Conservation (phyloP, 2,329 filamentous ascomycete genomes). For the Thermoascus crustaceus region DNA sequence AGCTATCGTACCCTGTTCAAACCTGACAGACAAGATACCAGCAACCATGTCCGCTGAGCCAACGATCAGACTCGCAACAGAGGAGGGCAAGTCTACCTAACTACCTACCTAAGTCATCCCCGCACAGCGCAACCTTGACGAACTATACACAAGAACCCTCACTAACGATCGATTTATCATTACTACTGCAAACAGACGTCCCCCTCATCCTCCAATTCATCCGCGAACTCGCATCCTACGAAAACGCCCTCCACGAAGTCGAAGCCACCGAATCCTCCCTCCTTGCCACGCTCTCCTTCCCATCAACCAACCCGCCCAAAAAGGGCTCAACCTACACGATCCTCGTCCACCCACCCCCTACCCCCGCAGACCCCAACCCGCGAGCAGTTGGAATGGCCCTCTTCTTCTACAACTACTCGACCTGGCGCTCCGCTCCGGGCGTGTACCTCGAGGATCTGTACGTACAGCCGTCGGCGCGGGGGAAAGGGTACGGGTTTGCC, state of each 20-base stretch:
- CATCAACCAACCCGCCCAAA: constrained; percentile 40
- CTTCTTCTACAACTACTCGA: constrained; percentile 94
- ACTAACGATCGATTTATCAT: constrained; percentile 4
- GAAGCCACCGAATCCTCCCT: constrained; percentile 72
- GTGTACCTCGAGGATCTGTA: constrained; percentile 95
- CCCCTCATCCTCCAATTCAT: constrained; percentile 74
- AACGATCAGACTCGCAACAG: constrained; percentile 33
- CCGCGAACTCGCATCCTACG: constrained; percentile 78
- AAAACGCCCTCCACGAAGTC: constrained; percentile 65
- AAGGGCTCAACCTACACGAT: constrained; percentile 65
- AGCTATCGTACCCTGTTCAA: neutral
- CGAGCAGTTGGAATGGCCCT: constrained; percentile 67
- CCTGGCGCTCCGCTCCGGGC: constrained; percentile 78
- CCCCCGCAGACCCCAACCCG: constrained; percentile 28
- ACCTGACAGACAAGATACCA: neutral
- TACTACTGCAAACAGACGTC: constrained; percentile 53
- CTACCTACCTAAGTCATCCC: neutral
- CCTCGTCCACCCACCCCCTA: constrained; percentile 50
- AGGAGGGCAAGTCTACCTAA: constrained; percentile 24
- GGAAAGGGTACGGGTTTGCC: constrained; percentile 69
- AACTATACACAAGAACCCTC: neutral
- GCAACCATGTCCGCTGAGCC: constrained; percentile 28
- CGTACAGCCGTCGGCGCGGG: constrained; percentile 61
- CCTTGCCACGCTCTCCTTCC: constrained; percentile 69
- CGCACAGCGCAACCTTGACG: neutral